Percentiles rank a stretch among this genome's conserved stretches.
Evolutionary conservation across 2,329 filamentous ascomycete species (phyloP).

Genomic region (Penicillium nordicum): DNA sequence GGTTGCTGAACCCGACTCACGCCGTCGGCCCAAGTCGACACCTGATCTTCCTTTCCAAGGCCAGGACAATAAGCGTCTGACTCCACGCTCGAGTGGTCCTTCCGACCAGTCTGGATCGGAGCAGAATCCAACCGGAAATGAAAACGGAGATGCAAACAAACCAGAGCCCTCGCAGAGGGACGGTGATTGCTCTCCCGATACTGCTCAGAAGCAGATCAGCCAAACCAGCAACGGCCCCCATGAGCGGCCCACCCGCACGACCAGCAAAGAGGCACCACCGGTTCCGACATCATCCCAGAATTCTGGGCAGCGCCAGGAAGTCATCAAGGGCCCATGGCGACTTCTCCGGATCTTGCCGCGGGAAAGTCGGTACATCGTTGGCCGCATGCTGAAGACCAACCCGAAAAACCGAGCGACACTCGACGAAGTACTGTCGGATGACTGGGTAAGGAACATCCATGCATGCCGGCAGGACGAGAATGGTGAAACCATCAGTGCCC

Average conservation of each 20-base stretch:
- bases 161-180: conserved; percentile 23
- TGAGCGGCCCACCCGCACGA: conserved; percentile 33
- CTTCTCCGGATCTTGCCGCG: conserved; percentile 81
- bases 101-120: conserved; percentile 17
- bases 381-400: conserved; percentile 87
- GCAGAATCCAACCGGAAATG: conserved; percentile 16
- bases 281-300: conserved; percentile 27
- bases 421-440: conserved; percentile 79
- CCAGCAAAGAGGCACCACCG: conserved; percentile 41
- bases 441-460: conserved; percentile 80
- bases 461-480: conserved; percentile 78
- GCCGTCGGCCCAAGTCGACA: conserved; percentile 36
- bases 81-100: conserved; percentile 20
- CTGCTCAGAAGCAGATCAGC: conserved; percentile 27
- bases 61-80: conserved; percentile 24
- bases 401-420: conserved; percentile 79
- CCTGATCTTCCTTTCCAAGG: conserved; percentile 32
- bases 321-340: conserved; percentile 90
- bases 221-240: conserved; percentile 18
- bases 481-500: conserved; percentile 67
- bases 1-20: conserved; percentile 41
- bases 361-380: conserved; percentile 85
- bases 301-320: conserved; percentile 55
- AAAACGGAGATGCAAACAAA: conserved; percentile 10
- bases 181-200: conserved; percentile 24